Evolutionary conservation across 1,284 basidiomycete species (phyloP), one percentile per base, ranked within the genome.

Genomic region (Austroboletus niveus): DNA sequence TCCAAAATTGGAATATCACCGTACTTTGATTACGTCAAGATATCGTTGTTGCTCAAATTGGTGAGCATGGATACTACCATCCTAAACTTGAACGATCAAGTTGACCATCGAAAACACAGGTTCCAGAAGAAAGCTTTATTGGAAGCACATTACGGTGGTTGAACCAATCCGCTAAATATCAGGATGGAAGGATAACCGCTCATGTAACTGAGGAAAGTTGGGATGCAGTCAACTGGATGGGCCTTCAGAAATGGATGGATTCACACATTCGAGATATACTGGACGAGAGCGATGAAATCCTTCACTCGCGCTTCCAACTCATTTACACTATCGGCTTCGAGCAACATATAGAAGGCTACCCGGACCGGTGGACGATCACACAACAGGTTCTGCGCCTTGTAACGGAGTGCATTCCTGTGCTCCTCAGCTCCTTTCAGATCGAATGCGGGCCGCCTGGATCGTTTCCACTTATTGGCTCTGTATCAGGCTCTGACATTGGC

Each of bases 241-340:
- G 54, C 5, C 53, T 57, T 0, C 68, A 72, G 43, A 49, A 45
- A 15, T 76, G 75, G 8, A 20, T 69, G 32, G 38, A 55, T 17
- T 17, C 17, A 17, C 17, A 17, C 17, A 17, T 17, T 17, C 17
- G 17, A 17, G 17, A 17, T 17, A 17, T 17, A 17, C 17, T 17
- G 17, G 17, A 17, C 17, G 17, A 17, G 17, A 17, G 17, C 17
- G 17, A 17, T 17, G 17, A 17, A 17, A 17, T 17, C 17, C 17
- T 17, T 17, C 17, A 17, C 17, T 17, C 17, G 17, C 17, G 17
- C 17, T 17, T 17, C 17, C 17, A 17, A 17, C 17, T 17, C 17
- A 17, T 17, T 17, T 17, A 17, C 17, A 17, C 17, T 17, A 17
- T 17, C 17, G 17, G 17, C 17, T 17, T 17, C 17, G 17, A 17